Base-by-base conservation (phyloP, 805 yeast genomes). In the Yarrowia hollandica region DNA sequence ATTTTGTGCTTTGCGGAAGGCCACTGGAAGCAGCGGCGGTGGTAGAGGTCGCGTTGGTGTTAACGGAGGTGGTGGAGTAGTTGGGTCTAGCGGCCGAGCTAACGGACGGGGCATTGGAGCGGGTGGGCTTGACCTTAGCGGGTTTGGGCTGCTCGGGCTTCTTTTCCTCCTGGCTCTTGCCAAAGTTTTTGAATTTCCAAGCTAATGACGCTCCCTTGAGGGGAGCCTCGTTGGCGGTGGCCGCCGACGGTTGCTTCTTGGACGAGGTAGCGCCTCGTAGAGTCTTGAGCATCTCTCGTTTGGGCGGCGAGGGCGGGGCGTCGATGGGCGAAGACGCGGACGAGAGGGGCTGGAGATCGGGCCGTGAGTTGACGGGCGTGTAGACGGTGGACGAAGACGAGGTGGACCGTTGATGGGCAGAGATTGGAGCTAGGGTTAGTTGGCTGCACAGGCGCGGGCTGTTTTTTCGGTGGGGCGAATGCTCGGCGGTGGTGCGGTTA, bases 281-380 rank as follows among this genome's bases (percentile, higher is more conserved):
- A n/a, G 60, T 56, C 60, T 39, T 56, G 23, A 56, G 54, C 60
- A 56, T 56, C 54, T 56, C 55, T n/a, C 60, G 60, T 39, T 56
- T 56, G 14, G 52, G 55, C 25, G 60, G 55, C 26, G 58, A 52
- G 26, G 44, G 58, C 19, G 55, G 55, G 30, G 55, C 39, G 39
- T 48, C 55, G 21, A 22, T 48, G 15, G 55, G 55, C 30, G 55
- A 48, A 7, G 55, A 48, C 38, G 55, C 55, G 10, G 55, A 48
- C 55, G 55, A 48, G 30, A 48, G 39, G 22, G 55, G 55, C 39
- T 48, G 55, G 28, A 48, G 39, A 48, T 48, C 55, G 30, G 55
- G 55, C 30, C 55, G 55, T 15, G 55, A 48, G 55, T 48, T 48
- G 39, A 48, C 39, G 39, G 55, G 55, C 28, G 55, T 31, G 39